Evolutionary conservation across 2,329 filamentous ascomycete genomes (phyloP).

Genomic region (Fusarium tupiense): DNA sequence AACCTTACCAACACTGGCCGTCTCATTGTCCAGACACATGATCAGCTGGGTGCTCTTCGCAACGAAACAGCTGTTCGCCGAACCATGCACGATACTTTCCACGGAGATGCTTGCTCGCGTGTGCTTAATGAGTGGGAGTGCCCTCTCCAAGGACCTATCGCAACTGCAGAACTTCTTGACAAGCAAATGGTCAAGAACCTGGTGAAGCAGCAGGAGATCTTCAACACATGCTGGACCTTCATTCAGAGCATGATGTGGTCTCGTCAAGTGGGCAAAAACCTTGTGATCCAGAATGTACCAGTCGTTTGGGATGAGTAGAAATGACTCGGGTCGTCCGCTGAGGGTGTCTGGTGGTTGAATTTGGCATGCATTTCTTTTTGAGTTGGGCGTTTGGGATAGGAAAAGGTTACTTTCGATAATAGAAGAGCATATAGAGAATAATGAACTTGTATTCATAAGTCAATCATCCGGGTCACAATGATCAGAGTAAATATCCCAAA

Average conservation of each 20-base stretch:
- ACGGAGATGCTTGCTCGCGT: slow-evolving; percentile 21
- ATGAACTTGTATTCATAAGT: background rate
- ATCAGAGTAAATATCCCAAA: background rate
- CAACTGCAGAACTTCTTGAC: background rate
- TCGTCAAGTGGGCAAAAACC: background rate
- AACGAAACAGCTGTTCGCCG: background rate
- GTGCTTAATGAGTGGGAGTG: slow-evolving; percentile 34
- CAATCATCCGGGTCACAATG: background rate
- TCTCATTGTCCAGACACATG: slow-evolving; percentile 5
- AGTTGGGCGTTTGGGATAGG: background rate
- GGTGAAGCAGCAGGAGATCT: slow-evolving; percentile 3
- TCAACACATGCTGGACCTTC: slow-evolving; percentile 3
- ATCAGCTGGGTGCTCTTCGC: background rate
- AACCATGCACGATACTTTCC: background rate
- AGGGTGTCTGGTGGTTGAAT: background rate
- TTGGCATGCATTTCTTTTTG: background rate
- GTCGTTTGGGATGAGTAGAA: slow-evolving; percentile 3
- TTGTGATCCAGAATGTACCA: background rate
- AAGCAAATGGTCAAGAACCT: background rate
- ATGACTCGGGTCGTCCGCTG: background rate
- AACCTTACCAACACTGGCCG: slow-evolving; percentile 9
- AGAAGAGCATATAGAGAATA: background rate
- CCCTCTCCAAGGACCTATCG: background rate
- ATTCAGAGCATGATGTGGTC: background rate
- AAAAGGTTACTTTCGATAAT: background rate